Conservation (phyloP, 805 yeast species). For the Kodamaea nitidulidarum region DNA sequence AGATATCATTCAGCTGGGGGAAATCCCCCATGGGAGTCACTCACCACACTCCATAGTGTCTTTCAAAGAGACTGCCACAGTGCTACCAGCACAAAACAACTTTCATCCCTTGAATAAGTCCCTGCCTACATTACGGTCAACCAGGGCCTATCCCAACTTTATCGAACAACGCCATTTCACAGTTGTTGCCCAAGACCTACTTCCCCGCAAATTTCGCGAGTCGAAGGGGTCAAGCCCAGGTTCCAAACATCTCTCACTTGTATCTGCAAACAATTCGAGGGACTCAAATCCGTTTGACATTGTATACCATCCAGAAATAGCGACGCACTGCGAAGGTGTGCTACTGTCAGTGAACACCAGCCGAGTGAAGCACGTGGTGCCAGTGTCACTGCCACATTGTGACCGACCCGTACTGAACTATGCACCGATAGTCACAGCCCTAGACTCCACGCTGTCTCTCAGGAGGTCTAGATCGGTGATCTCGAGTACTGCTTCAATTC, state of each 20-base stretch:
- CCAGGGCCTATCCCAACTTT: not conserved
- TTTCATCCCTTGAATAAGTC: constrained; percentile 2
- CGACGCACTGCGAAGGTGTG: not conserved
- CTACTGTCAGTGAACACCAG: not conserved
- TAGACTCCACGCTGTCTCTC: constrained; percentile 13
- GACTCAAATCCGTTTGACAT: constrained; percentile 28
- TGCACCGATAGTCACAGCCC: constrained; percentile 26
- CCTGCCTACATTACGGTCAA: not conserved
- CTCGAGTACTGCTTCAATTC: constrained; percentile 28
- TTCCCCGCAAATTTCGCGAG: not conserved
- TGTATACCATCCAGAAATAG: constrained; percentile 14
- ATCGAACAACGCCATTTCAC: not conserved
- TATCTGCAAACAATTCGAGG: constrained; percentile 10
- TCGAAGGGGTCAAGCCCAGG: no score
- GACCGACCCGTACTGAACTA: not conserved
- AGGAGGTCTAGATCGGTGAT: constrained; percentile 27
- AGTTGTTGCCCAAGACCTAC: not conserved
- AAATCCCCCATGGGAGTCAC: no score
- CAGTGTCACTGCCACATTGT: not conserved
- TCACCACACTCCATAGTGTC: no score
- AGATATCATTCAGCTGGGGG: no score
- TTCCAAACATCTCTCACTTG: constrained; percentile 1
- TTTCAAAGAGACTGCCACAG: no score
- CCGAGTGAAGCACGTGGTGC: not conserved
- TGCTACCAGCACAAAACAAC: no score